Evolutionary conservation across 306 rosid genomes (phyloP).

Genomic region (Castanea mollissima): DNA sequence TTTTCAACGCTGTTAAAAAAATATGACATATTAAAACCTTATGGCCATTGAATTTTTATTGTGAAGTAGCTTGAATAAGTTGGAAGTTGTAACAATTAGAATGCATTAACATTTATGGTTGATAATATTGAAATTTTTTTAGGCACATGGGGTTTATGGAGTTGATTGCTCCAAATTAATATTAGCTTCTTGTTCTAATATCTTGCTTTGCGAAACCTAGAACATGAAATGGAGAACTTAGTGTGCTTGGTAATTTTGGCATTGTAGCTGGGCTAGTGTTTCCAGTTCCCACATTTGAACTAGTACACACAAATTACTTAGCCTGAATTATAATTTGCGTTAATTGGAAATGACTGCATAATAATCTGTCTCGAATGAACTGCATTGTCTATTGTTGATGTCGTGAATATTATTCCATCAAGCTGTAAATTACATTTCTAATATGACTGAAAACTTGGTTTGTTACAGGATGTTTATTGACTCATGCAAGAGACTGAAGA

Average conservation of each 20-base stretch:
- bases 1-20: background rate
- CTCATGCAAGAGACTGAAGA: slow-evolving; percentile 89
- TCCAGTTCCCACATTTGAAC: background rate
- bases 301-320: background rate
- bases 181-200: background rate
- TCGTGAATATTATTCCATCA: background rate
- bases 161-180: background rate
- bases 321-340: background rate
- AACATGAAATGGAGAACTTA: too few relatives aligned
- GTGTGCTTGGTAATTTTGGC: background rate
- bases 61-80: background rate
- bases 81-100: background rate
- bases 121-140: background rate
- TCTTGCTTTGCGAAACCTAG: background rate
- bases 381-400: background rate
- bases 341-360: background rate
- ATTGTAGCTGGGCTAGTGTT: background rate
- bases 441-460: slow-evolving; percentile 17
- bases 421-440: background rate
- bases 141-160: background rate
- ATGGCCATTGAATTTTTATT: background rate
- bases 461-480: slow-evolving; percentile 83
- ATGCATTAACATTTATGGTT: background rate
- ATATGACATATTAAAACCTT: background rate
- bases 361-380: background rate